Evolutionary conservation across 1,284 basidiomycete species (phyloP).

Genomic region (Fomitopsis betulina): DNA sequence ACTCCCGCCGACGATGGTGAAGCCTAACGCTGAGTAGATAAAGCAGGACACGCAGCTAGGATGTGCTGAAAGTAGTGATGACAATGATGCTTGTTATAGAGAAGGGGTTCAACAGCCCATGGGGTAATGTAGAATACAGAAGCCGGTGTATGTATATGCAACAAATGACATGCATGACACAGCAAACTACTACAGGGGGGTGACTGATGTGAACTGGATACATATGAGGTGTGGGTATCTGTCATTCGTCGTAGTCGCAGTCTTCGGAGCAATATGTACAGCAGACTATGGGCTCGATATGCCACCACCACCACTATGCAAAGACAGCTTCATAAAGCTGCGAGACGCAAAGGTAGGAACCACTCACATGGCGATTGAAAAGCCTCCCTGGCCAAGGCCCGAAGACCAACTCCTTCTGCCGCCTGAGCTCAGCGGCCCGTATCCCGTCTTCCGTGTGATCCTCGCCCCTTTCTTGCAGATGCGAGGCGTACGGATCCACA

Average conservation of each 20-base stretch:
- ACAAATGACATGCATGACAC: conserved; percentile 13
- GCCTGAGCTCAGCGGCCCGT: conserved; percentile 20
- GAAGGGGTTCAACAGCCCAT: conserved; percentile 7
- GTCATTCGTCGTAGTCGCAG: conserved; percentile 30
- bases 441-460: conserved; percentile 28
- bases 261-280: conserved; percentile 40
- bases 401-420: conserved; percentile 42
- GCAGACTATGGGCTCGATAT: conserved; percentile 55
- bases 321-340: conserved; percentile 3
- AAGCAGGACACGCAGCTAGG: background rate
- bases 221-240: conserved; percentile 6
- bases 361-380: conserved; percentile 62
- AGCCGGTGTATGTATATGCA: conserved; percentile 5
- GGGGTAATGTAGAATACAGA: background rate
- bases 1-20: conserved; percentile 83
- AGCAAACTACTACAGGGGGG: conserved; percentile 3
- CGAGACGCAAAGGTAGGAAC: background rate
- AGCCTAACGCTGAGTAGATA: conserved; percentile 32
- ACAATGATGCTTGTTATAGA: background rate
- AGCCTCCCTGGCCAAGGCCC: conserved; percentile 65
- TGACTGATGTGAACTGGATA: background rate
- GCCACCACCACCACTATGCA: conserved; percentile 77
- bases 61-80: background rate
- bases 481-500: conserved; percentile 12
- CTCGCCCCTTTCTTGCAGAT: conserved; percentile 7